Evolutionary conservation across 805 yeast species (phyloP), one percentile per base, ranked within the genome.

Genomic region (Sugiyamaella americana): DNA sequence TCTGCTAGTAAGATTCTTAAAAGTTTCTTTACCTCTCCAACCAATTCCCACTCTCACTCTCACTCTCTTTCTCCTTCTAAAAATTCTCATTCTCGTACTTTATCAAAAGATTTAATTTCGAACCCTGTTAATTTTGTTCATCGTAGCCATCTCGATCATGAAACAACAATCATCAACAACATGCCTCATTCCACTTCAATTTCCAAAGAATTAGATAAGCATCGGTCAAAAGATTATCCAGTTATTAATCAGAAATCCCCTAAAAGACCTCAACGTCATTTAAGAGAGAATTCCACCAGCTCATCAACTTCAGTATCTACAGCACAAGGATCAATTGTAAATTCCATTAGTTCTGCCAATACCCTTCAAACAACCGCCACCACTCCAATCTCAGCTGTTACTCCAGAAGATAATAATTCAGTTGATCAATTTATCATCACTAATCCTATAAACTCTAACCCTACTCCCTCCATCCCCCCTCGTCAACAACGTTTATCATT

Each of bases 41-140:
- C 32, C 8, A 8, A 8, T 8, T 26, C 32, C 8, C 32, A 8
- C 8, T 8, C 8, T 8, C 32, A 26, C 13, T 8, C 32, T 8
- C 32, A 13, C 8, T 8, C 11, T 26, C 11, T 26, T 8, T 26
- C 32, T n/a, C 32, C 32, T 8, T 13, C 32, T 8, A 8, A 8
- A 26, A 8, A 8, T 8, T 8, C 8, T 8, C 32, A 26, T 26
- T 8, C 32, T 8, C 32, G 32, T 8, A 26, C 11, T 26, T 8
- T 26, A 13, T 26, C 32, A 26, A 26, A 26, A 26, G 32, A 26
- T 26, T 26, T 26, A 38, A 57, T 57, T 32, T 55, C 59, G 1
- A 26, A 35, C 6, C 60, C 60, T 4, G 38, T 52, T 20, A 56
- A 57, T 40, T 55, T 57, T 41, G 56, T 56, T 11, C 60, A 57